Evolutionary conservation across 257 asterid species (phyloP), one percentile per base, ranked within the genome.

Genomic region (Lithospermum erythrorhizon): DNA sequence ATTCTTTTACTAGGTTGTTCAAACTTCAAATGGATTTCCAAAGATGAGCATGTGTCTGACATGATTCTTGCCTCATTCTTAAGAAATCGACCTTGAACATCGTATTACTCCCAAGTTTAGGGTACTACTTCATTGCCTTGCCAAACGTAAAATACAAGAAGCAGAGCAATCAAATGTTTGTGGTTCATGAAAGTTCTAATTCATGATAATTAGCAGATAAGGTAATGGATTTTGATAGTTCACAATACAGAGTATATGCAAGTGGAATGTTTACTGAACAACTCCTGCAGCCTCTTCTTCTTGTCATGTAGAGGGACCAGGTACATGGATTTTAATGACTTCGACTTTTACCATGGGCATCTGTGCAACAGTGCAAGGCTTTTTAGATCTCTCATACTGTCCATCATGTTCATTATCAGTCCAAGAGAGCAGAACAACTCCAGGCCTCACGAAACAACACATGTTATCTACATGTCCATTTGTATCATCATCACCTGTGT

Each of bases 401-500:
- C 86, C 94, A 72, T 91, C 98, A 55, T 78, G 72, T 62, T 69
- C 70, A 69, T 85, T 88, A 66, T 85, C 94, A n/a, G 93, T 85
- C 98, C 98, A 91, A 25, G 96, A 81, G 80, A 91, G 63, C 57
- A 87, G 58, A 68, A 91, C 94, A 16, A 82, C 83, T 22, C 95
- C 96, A 27, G 95, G 96, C 75, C 83, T 83, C 72, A 61, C 90
- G 60, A 91, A 91, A 74, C 96, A 86, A 72, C 96, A 83, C 94
- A 91, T 85, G 77, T 83, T 91, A 72, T 91, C 96, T 15, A 91
- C 78, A 67, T 91, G 98, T 27, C 96, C 98, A 56, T 91, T 91
- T n/a, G 96, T 87, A 75, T 91, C 98, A 63, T 85, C 94, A 69
- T 91, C 96, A 13, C 96, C 96, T 90, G 84, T 67, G 79, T 53